These are phyloP conservation scores for Sphaerulina vaccinii DNA, from an alignment of 2,329 filamentous ascomycete species.

Conservation along the genomic window DNA sequence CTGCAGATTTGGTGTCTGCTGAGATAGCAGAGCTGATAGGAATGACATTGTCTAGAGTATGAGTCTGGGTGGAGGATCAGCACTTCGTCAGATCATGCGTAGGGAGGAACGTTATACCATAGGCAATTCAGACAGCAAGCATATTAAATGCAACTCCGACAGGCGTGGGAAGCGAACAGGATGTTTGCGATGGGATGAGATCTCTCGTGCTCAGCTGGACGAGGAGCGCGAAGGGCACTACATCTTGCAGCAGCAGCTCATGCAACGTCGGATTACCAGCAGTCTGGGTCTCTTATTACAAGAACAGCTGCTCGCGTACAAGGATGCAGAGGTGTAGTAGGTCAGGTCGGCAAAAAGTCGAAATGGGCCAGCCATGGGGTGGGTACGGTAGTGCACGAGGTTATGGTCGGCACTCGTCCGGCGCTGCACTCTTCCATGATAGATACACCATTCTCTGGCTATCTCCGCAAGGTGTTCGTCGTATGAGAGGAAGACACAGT, in stretches of 20 bases:
- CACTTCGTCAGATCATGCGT: background rate
- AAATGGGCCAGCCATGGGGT: background rate
- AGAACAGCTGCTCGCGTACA: constrained; percentile 18
- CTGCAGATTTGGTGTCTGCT: constrained; percentile 53
- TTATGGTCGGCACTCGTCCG: background rate
- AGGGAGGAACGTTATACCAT: background rate
- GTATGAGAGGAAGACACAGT: too few relatives aligned
- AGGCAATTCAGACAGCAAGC: background rate
- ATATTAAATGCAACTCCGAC: background rate
- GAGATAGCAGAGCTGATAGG: constrained; percentile 45
- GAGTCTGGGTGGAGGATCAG: background rate
- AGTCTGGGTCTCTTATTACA: constrained; percentile 19
- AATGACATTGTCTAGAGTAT: constrained; percentile 38
- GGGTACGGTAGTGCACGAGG: background rate
- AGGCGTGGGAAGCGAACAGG: background rate
- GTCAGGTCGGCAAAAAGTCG: background rate
- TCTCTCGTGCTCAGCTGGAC: constrained; percentile 12
- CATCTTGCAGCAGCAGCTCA: constrained; percentile 21
- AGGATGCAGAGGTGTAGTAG: constrained; percentile 16
- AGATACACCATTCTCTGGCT: too few relatives aligned
- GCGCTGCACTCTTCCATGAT: background rate
- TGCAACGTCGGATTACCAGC: constrained; percentile 23
- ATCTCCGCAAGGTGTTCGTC: too few relatives aligned
- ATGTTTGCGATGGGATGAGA: constrained; percentile 14
- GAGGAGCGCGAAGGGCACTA: constrained; percentile 10